Evolutionary conservation across 2,329 filamentous ascomycete species (phyloP).

Genomic region (Fusarium poae): DNA sequence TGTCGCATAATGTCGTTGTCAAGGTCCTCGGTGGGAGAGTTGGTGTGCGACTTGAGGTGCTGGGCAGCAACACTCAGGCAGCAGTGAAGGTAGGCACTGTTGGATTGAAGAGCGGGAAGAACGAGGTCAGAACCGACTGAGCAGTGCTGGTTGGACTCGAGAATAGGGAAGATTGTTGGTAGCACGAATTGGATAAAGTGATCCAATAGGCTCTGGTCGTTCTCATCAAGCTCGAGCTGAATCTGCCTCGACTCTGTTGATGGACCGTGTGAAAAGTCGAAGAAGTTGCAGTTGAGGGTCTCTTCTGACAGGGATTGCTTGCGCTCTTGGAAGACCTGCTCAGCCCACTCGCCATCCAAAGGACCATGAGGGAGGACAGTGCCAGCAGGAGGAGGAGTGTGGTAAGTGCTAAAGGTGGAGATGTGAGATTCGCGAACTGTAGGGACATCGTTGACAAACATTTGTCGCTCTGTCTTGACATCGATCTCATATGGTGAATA

Average conservation of each 20-base stretch:
- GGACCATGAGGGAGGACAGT: slow-evolving; percentile 74
- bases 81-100: slow-evolving; percentile 95
- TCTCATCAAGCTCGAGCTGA: slow-evolving; percentile 85
- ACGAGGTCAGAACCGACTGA: slow-evolving; percentile 85
- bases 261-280: slow-evolving; percentile 81
- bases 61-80: slow-evolving; percentile 93
- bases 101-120: slow-evolving; percentile 87
- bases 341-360: slow-evolving; percentile 72
- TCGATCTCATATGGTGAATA: slow-evolving; percentile 92
- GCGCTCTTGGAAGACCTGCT: slow-evolving; percentile 54
- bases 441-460: slow-evolving; percentile 92
- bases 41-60: slow-evolving; percentile 82
- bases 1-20: slow-evolving; percentile 94
- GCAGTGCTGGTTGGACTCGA: slow-evolving; percentile 90
- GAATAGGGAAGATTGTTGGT: slow-evolving; percentile 89
- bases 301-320: slow-evolving; percentile 77
- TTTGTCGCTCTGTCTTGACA: slow-evolving; percentile 94
- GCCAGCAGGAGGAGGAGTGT: slow-evolving; percentile 79
- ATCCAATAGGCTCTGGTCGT: slow-evolving; percentile 86
- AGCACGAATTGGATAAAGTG: slow-evolving; percentile 92
- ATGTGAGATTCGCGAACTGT: slow-evolving; percentile 87
- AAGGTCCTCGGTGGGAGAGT: slow-evolving; percentile 76
- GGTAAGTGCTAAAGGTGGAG: slow-evolving; percentile 93
- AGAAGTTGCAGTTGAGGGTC: slow-evolving; percentile 80
- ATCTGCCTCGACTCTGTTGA: slow-evolving; percentile 74